These are phyloP conservation scores for Mycosphaerella sp. DNA, from an alignment of 2,329 filamentous ascomycete genomes.

Conservation along the genomic window DNA sequence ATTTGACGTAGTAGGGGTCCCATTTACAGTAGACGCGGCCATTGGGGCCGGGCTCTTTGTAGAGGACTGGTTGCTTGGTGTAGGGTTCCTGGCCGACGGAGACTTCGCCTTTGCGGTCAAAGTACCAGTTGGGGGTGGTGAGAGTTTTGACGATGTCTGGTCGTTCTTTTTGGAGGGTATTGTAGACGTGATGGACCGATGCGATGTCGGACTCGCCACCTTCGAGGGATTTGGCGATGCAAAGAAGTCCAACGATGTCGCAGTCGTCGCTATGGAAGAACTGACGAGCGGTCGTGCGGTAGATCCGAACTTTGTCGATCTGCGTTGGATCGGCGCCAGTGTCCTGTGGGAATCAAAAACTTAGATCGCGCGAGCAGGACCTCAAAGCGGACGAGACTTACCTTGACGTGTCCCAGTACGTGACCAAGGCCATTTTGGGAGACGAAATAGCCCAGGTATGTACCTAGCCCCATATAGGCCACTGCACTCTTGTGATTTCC, in stretches of 20 bases:
- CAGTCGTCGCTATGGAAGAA: constrained; percentile 81
- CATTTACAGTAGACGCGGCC: constrained; percentile 74
- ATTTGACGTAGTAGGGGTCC: constrained; percentile 84
- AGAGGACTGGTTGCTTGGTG: constrained; percentile 52
- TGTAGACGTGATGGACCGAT: constrained; percentile 74
- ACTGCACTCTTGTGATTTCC: constrained; percentile 72
- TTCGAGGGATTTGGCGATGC: constrained; percentile 68
- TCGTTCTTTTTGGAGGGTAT: constrained; percentile 65
- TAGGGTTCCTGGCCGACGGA: constrained; percentile 61
- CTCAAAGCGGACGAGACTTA: background rate
- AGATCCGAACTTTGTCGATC: constrained; percentile 84
- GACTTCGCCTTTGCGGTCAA: constrained; percentile 82
- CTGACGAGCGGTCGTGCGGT: constrained; percentile 77
- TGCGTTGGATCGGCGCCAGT: constrained; percentile 73
- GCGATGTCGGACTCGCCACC: constrained; percentile 81
- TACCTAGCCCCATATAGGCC: constrained; percentile 79
- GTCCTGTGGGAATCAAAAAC: no score
- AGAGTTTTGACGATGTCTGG: constrained; percentile 73
- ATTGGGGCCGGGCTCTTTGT: constrained; percentile 67
- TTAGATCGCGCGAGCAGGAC: background rate
- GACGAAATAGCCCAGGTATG: constrained; percentile 81
- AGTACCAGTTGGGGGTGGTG: constrained; percentile 79
- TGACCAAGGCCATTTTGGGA: constrained; percentile 80
- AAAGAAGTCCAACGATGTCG: constrained; percentile 78
- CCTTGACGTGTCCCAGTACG: constrained; percentile 78